phyloP scores from a whole-genome alignment of 208 protist species.

The Crithidia sp. region DNA sequence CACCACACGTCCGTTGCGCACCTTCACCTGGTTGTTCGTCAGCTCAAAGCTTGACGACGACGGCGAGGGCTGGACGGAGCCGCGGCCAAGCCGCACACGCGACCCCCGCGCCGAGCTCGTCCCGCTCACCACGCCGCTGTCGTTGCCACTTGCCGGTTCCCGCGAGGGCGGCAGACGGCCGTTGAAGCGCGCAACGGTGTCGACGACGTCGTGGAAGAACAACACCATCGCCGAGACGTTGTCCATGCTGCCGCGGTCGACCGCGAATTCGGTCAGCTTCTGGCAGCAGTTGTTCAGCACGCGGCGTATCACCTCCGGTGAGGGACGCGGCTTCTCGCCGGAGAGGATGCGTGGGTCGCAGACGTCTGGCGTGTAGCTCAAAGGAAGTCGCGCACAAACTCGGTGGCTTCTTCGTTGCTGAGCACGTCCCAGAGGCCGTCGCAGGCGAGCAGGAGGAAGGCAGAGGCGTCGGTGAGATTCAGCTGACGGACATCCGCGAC shows the following conservation, averaged over 20 bases:
- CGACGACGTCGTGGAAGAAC: conserved; percentile 84
- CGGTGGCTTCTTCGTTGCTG: conserved; percentile 82
- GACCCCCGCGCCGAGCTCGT: background rate
- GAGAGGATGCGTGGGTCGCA: conserved; percentile 37
- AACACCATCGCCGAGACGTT: conserved; percentile 81
- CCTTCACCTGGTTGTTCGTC: conserved; percentile 31
- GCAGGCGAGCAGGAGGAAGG: conserved; percentile 84
- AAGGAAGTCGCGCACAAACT: conserved; percentile 79
- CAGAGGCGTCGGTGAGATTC: conserved; percentile 70
- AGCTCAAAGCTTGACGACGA: conserved; percentile 21
- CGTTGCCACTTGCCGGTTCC: background rate
- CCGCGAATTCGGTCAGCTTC: conserved; percentile 83
- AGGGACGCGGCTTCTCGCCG: conserved; percentile 46
- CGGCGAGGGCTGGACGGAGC: conserved; percentile 11
- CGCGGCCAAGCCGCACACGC: background rate
- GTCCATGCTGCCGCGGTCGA: conserved; percentile 82
- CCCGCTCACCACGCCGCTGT: background rate
- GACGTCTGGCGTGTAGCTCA: conserved; percentile 77
- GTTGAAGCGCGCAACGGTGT: conserved; percentile 62
- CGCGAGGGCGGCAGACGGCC: conserved; percentile 1
- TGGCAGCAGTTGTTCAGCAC: conserved; percentile 78
- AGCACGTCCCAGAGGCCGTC: conserved; percentile 92
- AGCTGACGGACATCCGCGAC: conserved; percentile 78
- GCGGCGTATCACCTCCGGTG: conserved; percentile 47
- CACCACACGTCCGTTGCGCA: conserved; percentile 33